A percentile compares a stretch with the other conserved stretches of the same genome.
phyloP scores from a whole-genome alignment of 257 asterid species.

The Orobanche coerulescens region DNA sequence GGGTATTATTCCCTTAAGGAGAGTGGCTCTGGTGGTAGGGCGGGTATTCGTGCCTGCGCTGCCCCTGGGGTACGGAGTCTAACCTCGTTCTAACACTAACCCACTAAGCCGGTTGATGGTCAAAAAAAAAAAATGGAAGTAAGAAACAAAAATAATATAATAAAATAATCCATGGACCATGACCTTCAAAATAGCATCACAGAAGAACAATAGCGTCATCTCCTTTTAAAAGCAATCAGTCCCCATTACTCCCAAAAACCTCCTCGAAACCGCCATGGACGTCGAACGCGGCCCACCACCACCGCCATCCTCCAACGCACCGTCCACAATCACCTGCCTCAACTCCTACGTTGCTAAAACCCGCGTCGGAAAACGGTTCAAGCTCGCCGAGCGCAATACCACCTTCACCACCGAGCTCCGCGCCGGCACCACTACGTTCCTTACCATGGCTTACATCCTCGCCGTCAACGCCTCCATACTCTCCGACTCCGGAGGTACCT shows the following conservation, averaged over 20 bases:
- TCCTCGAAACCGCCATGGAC: constrained; percentile 38
- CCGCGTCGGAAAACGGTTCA: constrained; percentile 60
- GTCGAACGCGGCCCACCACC: constrained; percentile 34
- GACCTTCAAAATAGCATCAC: constrained; percentile 12
- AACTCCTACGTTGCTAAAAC: constrained; percentile 48
- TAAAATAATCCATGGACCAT: neutral
- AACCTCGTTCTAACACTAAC: too few relatives aligned
- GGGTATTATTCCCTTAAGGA: too few relatives aligned
- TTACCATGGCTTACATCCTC: constrained; percentile 96
- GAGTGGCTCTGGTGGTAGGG: too few relatives aligned
- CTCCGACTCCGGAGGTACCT: constrained; percentile 89
- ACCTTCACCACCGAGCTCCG: constrained; percentile 94
- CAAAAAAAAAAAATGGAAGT: too few relatives aligned
- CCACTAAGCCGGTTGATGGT: too few relatives aligned
- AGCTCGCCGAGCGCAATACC: constrained; percentile 64
- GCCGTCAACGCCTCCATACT: constrained; percentile 95
- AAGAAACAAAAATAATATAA: too few relatives aligned
- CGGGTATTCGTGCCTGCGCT: too few relatives aligned
- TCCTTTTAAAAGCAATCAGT: constrained; percentile 6
- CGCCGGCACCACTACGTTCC: constrained; percentile 96
- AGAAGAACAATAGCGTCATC: constrained; percentile 22
- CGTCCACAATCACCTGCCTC: constrained; percentile 36
- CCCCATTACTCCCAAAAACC: neutral
- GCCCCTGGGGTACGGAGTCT: too few relatives aligned
- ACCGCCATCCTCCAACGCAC: constrained; percentile 22